A percentile compares a stretch with the other conserved stretches of the same genome.
Conservation (phyloP, 2,329 filamentous ascomycete genomes). For the Magnaporthiopsis rhizophila region DNA sequence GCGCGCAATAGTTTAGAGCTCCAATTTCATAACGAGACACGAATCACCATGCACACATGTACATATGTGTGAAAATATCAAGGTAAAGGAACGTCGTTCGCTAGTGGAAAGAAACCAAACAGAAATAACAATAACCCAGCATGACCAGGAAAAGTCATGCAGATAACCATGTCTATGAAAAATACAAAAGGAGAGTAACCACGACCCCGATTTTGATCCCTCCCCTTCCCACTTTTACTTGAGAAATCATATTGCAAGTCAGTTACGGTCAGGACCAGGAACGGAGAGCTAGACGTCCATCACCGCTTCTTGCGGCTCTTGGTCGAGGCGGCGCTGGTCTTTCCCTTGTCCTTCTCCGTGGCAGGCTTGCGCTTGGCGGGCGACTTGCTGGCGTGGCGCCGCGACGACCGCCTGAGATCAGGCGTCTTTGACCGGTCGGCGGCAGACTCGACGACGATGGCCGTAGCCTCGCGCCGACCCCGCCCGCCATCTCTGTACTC, state of each 20-base stretch:
- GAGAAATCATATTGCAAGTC: background rate
- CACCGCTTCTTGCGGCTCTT: conserved; percentile 23
- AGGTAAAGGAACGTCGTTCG: background rate
- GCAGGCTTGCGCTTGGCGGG: conserved; percentile 27
- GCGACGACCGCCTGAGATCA: conserved; percentile 6
- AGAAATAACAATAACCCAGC: conserved; percentile 1
- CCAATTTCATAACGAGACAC: too few relatives aligned
- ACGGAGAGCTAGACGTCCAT: conserved; percentile 8
- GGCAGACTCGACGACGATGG: conserved; percentile 30
- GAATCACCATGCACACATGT: too few relatives aligned
- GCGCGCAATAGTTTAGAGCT: too few relatives aligned
- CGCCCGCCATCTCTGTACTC: conserved; percentile 24
- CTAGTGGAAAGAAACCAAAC: background rate
- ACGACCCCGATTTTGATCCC: background rate
- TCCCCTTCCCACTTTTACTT: too few relatives aligned
- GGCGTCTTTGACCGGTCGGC: conserved; percentile 4
- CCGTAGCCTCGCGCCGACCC: conserved; percentile 22
- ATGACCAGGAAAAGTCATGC: background rate
- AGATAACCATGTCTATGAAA: background rate
- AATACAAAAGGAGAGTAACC: background rate
- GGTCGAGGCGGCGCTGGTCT: conserved; percentile 11
- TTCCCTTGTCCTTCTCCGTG: background rate
- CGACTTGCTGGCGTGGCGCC: conserved; percentile 20
- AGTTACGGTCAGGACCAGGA: background rate
- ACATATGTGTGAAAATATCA: too few relatives aligned